Percentiles rank a stretch among this genome's conserved stretches.
Evolutionary conservation across 148 eudicot species (phyloP).

Genomic region (Fagopyrum homotropicum): DNA sequence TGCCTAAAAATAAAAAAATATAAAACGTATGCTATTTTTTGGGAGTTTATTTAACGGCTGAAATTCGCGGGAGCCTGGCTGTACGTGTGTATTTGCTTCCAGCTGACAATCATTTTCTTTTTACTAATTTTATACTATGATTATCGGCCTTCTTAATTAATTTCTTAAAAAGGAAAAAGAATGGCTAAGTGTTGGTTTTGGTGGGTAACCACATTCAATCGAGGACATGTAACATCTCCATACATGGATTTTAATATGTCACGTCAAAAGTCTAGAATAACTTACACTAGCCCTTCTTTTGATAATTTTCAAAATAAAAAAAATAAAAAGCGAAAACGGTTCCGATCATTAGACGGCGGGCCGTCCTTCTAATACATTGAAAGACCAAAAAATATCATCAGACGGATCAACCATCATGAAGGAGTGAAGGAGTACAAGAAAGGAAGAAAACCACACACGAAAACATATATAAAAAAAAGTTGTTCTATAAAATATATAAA

Average conservation of each 20-base stretch:
- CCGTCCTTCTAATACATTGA: no score
- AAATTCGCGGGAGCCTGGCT: slow-evolving; percentile 3
- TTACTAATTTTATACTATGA: not conserved
- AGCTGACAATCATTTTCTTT: not conserved
- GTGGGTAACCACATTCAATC: not conserved
- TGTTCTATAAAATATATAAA: no score
- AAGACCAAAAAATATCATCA: no score
- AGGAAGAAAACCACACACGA: no score
- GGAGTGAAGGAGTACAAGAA: no score
- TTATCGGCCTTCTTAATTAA: not conserved
- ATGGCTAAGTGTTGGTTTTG: not conserved
- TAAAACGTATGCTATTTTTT: not conserved
- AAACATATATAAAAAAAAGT: no score
- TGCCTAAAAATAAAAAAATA: not conserved
- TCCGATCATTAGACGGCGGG: no score
- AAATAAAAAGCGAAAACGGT: no score
- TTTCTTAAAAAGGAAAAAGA: not conserved
- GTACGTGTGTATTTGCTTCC: slow-evolving; percentile 2
- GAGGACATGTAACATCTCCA: not conserved
- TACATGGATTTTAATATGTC: not conserved
- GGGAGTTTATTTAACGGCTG: not conserved
- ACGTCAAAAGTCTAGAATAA: not conserved
- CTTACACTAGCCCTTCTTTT: not conserved
- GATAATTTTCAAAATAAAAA: no score
- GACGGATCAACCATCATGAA: no score